phyloP scores from a whole-genome alignment of 345 rosid genomes.

The Microcos paniculata region DNA sequence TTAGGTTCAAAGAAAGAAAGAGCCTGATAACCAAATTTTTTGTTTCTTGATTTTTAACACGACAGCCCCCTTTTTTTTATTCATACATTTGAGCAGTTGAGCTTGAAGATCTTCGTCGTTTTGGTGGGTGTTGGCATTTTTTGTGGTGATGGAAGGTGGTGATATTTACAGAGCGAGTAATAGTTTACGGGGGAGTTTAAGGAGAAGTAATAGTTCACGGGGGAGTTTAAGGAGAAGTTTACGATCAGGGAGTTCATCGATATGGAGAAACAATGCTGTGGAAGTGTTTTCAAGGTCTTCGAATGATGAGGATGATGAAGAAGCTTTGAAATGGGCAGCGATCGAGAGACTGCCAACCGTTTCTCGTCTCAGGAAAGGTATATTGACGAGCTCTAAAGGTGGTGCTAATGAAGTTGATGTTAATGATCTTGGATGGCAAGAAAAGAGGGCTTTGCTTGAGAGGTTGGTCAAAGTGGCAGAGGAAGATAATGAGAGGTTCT shows the following conservation, averaged over 20 bases:
- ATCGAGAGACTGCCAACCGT: slow-evolving; percentile 49
- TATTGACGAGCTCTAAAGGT: slow-evolving; percentile 24
- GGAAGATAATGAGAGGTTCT: slow-evolving; percentile 37
- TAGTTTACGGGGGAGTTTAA: slow-evolving; percentile 36
- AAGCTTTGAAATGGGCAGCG: slow-evolving; percentile 55
- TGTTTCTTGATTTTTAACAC: background rate
- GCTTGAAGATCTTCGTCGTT: background rate
- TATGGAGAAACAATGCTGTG: slow-evolving; percentile 37
- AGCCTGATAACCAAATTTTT: background rate
- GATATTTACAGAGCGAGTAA: slow-evolving; percentile 39
- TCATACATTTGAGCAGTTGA: background rate
- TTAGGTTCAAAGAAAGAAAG: background rate
- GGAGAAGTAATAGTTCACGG: too few relatives aligned
- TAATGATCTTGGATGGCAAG: slow-evolving; percentile 18
- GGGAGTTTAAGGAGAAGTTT: slow-evolving; percentile 32
- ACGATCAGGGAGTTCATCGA: slow-evolving; percentile 17
- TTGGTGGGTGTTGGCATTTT: too few relatives aligned
- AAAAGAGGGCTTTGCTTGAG: slow-evolving; percentile 31
- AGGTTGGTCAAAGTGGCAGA: slow-evolving; percentile 30
- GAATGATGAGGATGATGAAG: slow-evolving; percentile 64
- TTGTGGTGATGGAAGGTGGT: slow-evolving; percentile 31
- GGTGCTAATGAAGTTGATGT: slow-evolving; percentile 24
- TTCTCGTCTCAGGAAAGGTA: slow-evolving; percentile 43
- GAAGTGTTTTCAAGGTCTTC: slow-evolving; percentile 60
- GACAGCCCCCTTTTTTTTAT: background rate